Evolutionary conservation across 768 basidiomycete species (phyloP).

Genomic region (Gloeophyllum trabeum): DNA sequence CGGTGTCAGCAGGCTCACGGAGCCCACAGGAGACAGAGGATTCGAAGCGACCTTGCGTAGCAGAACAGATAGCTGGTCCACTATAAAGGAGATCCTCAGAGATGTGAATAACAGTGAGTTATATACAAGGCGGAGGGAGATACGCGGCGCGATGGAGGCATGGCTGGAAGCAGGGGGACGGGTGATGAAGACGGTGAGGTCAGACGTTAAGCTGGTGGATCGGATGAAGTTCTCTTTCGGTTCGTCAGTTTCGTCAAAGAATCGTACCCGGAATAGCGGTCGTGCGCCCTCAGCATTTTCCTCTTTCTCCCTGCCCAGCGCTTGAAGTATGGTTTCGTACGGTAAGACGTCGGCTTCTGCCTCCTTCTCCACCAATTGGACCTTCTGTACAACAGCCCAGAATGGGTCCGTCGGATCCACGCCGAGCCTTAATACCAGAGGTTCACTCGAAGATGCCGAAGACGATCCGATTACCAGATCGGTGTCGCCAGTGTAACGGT

Average conservation of each 20-base stretch:
- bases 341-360: slow-evolving; percentile 76
- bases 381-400: slow-evolving; percentile 78
- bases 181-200: slow-evolving; percentile 84
- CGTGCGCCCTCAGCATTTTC: slow-evolving; percentile 31
- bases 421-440: slow-evolving; percentile 74
- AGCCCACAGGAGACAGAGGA: slow-evolving; percentile 62
- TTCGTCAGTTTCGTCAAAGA: slow-evolving; percentile 85
- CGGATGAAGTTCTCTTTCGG: slow-evolving; percentile 65
- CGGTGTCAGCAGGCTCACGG: slow-evolving; percentile 70
- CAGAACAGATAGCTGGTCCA: slow-evolving; percentile 79
- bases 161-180: slow-evolving; percentile 58
- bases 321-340: slow-evolving; percentile 64
- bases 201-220: slow-evolving; percentile 78
- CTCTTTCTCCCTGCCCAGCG: slow-evolving; percentile 55
- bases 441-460: slow-evolving; percentile 60
- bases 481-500: slow-evolving; percentile 92
- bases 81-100: slow-evolving; percentile 60
- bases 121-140: slow-evolving; percentile 80
- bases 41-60: slow-evolving; percentile 60
- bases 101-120: slow-evolving; percentile 90
- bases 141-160: slow-evolving; percentile 57
- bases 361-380: slow-evolving; percentile 76
- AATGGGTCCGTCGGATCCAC: slow-evolving; percentile 82
- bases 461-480: slow-evolving; percentile 89
- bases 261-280: slow-evolving; percentile 83